Evolutionary conservation across 2,329 filamentous ascomycete species (phyloP).

Genomic region (Xylaria digitata): DNA sequence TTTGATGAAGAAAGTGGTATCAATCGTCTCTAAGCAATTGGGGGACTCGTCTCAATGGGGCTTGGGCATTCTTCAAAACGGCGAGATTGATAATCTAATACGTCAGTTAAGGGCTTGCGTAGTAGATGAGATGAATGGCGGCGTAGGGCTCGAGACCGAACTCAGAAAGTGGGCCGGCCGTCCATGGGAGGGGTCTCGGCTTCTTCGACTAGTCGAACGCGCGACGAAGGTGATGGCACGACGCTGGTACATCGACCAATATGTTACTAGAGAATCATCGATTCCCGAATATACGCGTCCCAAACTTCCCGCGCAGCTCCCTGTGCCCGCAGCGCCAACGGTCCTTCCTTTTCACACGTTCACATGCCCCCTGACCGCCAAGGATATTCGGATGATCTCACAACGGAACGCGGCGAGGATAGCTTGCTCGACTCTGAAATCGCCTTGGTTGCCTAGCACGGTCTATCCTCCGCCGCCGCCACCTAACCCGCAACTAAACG

Average conservation of each 20-base stretch:
- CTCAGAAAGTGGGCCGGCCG: constrained; percentile 74
- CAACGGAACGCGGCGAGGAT: constrained; percentile 94
- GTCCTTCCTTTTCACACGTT: constrained; percentile 98
- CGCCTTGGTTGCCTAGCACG: constrained; percentile 83
- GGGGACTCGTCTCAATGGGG: constrained; percentile 90
- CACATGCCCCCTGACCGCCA: constrained; percentile 90
- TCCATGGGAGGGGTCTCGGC: constrained; percentile 87
- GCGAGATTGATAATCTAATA: constrained; percentile 62
- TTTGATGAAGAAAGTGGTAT: constrained; percentile 89
- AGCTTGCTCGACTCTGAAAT: constrained; percentile 86
- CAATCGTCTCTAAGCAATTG: constrained; percentile 90
- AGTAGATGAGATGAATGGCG: constrained; percentile 49
- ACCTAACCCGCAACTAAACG: constrained; percentile 83
- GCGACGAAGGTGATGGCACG: constrained; percentile 81
- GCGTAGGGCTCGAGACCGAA: constrained; percentile 55
- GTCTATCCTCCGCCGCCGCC: constrained; percentile 89
- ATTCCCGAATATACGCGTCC: constrained; percentile 75
- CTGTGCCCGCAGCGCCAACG: constrained; percentile 88
- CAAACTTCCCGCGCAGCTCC: constrained; percentile 76
- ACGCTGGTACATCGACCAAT: constrained; percentile 88
- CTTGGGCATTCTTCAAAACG: constrained; percentile 71
- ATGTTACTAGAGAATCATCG: constrained; percentile 70
- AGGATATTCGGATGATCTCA: constrained; percentile 92
- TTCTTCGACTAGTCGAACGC: constrained; percentile 86
- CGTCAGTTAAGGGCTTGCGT: constrained; percentile 59